These are phyloP conservation scores for Trichoderma sp. DNA, from an alignment of 2,329 filamentous ascomycete genomes.

Conservation along the genomic window DNA sequence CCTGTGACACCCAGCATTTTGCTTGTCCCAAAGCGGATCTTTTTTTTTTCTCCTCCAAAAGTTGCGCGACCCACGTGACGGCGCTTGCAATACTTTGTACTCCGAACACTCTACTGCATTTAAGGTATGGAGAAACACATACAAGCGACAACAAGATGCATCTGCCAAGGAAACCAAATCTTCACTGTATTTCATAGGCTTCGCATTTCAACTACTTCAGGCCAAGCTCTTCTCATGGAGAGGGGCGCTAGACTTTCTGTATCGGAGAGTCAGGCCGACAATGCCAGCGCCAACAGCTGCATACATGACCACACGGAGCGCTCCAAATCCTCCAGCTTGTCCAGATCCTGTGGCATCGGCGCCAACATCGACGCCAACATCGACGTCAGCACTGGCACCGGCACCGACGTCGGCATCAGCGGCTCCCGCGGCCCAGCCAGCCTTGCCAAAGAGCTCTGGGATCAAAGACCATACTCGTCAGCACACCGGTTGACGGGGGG, in stretches of 20 bases:
- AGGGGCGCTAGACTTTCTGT: conserved; percentile 33
- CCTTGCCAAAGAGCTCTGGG: conserved; percentile 31
- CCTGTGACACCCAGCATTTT: neutral
- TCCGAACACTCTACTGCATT: neutral
- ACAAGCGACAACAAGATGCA: neutral
- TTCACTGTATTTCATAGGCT: neutral
- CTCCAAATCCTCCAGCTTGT: conserved; percentile 36
- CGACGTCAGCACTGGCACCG: no score
- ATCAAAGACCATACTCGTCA: conserved; percentile 32
- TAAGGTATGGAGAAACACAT: neutral
- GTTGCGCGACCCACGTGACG: conserved; percentile 10
- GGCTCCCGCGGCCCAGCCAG: conserved; percentile 23
- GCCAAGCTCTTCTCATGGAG: conserved; percentile 45
- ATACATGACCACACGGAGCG: conserved; percentile 52
- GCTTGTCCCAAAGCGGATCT: neutral
- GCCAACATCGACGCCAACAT: neutral
- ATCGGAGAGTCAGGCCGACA: conserved; percentile 41
- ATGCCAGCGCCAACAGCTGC: conserved; percentile 46
- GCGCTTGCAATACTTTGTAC: neutral
- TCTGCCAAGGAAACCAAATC: neutral
- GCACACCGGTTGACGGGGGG: conserved; percentile 32
- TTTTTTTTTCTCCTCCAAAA: neutral
- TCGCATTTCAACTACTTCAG: conserved; percentile 26
- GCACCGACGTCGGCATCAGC: conserved; percentile 18
- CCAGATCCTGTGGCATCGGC: conserved; percentile 11